Evolutionary conservation across 2,329 filamentous ascomycete genomes (phyloP), one percentile per base, ranked within the genome.

Genomic region (Proliferodiscus dingleyae): DNA sequence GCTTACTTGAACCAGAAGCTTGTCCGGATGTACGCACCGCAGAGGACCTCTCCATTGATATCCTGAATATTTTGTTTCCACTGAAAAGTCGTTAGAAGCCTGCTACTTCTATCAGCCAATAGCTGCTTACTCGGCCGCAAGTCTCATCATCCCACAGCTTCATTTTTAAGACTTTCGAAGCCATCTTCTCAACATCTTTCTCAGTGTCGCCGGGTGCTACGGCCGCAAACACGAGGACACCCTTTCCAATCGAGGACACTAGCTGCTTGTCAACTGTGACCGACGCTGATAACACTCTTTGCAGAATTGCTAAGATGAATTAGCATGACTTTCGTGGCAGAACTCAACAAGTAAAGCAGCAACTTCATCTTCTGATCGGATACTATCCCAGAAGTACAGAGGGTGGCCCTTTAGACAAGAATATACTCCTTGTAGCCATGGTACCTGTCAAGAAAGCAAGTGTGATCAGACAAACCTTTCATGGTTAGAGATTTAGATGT

Each of bases 41-140:
- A 97, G n/a, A 98, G 80, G 21, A 98, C 78, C 65, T 97, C 93
- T 41, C 93, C 93, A 36, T 79, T 74, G 49, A 97, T 90, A 51
- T 98, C 93, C 57, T 84, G 76, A 7, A 98, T 89, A 56, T 75
- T 94, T 59, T 77, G 80, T 68, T 95, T 97, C 93, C 93, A 98
- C 82, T 95, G 55, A 30, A 40, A 43, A 43, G 49, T 18, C 4
- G 36, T 58, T 15, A 58, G 39, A 53, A n/a, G n/a, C n/a, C n/a
- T 42, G 38, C 11, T 21, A 18, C 32, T 23, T 43, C 44, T 41
- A 38, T 18, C 21, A 51, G 42, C 30, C 16, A 24, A 40, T 33
- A 28, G 19, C 9, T 11, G 22, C 37, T 24, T 46, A 64, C 61
- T 43, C 60, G 48, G 18, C 55, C 60, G 22, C 62, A 61, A 37